Conservation (phyloP, 768 basidiomycete genomes). For the Mycena olivaceomarginata region DNA sequence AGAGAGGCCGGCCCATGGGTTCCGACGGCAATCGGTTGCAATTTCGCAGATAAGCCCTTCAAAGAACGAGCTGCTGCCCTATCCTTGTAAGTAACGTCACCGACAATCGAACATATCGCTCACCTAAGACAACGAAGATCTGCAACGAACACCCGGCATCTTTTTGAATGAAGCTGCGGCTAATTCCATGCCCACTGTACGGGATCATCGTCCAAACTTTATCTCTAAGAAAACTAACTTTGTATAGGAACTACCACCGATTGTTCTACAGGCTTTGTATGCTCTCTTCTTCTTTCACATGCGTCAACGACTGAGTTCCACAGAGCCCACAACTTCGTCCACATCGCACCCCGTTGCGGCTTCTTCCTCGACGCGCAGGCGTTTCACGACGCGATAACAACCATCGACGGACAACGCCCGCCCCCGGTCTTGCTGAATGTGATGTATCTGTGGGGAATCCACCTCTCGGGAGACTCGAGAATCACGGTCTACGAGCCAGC, state of each 20-base stretch:
- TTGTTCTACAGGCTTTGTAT: slow-evolving; percentile 40
- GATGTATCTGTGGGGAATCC: slow-evolving; percentile 51
- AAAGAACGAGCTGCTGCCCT: slow-evolving; percentile 1
- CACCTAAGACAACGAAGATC: slow-evolving; percentile 12
- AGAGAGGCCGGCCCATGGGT: slow-evolving; percentile 2
- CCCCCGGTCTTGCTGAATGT: slow-evolving; percentile 52
- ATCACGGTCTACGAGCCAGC: slow-evolving; percentile 51
- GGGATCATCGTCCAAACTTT: not conserved
- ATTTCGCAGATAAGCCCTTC: slow-evolving; percentile 5
- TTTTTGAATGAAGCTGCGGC: slow-evolving; percentile 1
- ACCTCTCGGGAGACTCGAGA: slow-evolving; percentile 46
- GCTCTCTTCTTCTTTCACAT: slow-evolving; percentile 4
- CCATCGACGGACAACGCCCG: slow-evolving; percentile 18
- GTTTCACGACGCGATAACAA: slow-evolving; percentile 55
- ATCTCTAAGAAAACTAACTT: too few species aligned
- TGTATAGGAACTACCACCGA: slow-evolving; percentile 31
- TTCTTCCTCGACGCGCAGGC: slow-evolving; percentile 67
- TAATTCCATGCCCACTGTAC: slow-evolving; percentile 29
- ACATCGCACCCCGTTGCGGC: slow-evolving; percentile 61
- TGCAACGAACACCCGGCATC: slow-evolving; percentile 18
- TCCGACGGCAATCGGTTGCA: not conserved
- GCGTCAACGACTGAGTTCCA: not conserved
- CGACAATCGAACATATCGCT: not conserved
- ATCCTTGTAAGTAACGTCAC: slow-evolving; percentile 28
- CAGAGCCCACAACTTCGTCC: slow-evolving; percentile 54